Base-by-base conservation (phyloP, 2,329 filamentous ascomycete genomes). In the Hymenoscyphus salicellus region DNA sequence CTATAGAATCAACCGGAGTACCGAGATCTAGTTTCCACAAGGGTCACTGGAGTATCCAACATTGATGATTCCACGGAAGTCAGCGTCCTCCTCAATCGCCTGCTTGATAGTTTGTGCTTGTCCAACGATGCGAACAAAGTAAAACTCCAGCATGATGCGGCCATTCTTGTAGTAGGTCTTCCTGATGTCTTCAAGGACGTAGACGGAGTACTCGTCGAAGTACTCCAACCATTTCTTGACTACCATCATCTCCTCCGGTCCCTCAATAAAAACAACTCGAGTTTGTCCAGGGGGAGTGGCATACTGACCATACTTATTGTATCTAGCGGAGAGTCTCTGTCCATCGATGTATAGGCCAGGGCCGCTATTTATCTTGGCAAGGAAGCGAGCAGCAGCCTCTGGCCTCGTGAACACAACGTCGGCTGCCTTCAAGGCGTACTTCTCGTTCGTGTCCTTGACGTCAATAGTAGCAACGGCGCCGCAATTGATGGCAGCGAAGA, bases 391-490 rank as follows among this genome's bases (percentile, higher is more conserved):
- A 1, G 64, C 64, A 17, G 46, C 59, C 16, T 68, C 62, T 20
- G 66, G 66, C 11, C 52, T 56, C 61, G 59, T 68, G 43, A 72
- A 72, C 1, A 64, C 64, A 10, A 72, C 30, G 43, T 72, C 70
- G 5, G 69, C 70, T 23, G 67, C 70, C 17, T 52, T 63, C 1
- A 61, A 65, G 14, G 10, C n/a, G 36, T 70, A 64, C 3, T 16
- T 43, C 8, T 33, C 58, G 23, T 52, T 59, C 16, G 69, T 58
- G 2, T 58, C 55, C 8, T 61, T 64, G 16, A 72, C 57, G 46
- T 70, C 63, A 6, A 69, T 43, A 6, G 60, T 62, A 20, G 64
- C 67, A 3, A 72, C 68, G 1, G 69, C 61, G 17, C 70, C 70
- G 26, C 49, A 62, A 7, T 58, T 57, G 46, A 72, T 69, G 20